Evolutionary conservation across 116 monocot genomes (phyloP).

Genomic region (Iris pallida): DNA sequence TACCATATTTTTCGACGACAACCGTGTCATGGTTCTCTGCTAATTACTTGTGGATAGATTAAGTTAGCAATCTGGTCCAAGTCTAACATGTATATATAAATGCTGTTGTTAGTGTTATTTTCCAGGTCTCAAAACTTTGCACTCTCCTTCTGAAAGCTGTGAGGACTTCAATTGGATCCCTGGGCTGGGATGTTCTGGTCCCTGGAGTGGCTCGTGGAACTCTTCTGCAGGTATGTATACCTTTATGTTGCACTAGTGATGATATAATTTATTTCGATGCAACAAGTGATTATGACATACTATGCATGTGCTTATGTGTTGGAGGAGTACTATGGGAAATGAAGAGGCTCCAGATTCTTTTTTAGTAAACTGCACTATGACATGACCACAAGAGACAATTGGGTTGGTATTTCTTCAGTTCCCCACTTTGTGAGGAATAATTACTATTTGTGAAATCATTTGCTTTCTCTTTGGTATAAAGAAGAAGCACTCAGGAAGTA

Average conservation of each 20-base stretch:
- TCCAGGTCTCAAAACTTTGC: slow-evolving; percentile 93
- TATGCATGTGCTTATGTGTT: too few species aligned
- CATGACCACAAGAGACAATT: background rate
- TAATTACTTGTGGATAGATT: background rate
- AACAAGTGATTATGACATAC: too few species aligned
- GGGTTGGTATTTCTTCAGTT: background rate
- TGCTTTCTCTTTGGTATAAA: too few species aligned
- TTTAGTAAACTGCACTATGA: background rate
- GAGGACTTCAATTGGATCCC: slow-evolving; percentile 47
- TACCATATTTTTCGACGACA: background rate
- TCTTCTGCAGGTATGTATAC: slow-evolving; percentile 48
- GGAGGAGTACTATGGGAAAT: too few species aligned
- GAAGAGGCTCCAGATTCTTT: background rate
- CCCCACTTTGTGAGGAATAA: too few species aligned
- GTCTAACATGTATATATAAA: slow-evolving; percentile 4
- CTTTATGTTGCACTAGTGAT: too few species aligned
- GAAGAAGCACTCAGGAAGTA: too few species aligned
- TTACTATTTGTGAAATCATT: too few species aligned
- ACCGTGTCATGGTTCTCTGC: background rate
- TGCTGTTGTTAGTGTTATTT: slow-evolving; percentile 53
- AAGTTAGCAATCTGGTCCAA: background rate
- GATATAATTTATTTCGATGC: too few species aligned
- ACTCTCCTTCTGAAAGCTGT: slow-evolving; percentile 70
- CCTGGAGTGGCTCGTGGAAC: slow-evolving; percentile 80
- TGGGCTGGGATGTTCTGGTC: slow-evolving; percentile 95